phyloP scores from a whole-genome alignment of 495 filamentous ascomycete genomes.

The Pyrenula aspistea region DNA sequence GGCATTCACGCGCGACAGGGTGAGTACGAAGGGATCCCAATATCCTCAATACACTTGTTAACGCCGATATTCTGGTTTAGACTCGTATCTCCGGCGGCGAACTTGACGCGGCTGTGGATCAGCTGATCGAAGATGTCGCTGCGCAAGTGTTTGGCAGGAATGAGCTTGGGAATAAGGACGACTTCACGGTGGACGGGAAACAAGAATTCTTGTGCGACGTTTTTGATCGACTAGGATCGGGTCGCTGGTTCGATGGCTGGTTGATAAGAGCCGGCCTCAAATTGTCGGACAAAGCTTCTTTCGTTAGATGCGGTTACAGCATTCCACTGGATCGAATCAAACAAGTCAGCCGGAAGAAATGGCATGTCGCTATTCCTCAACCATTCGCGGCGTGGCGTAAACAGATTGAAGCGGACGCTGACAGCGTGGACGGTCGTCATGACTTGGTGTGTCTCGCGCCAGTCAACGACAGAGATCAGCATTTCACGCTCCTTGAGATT shows the following conservation, averaged over 20 bases:
- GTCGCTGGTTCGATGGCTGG: slow-evolving; percentile 1
- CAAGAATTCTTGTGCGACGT: not conserved
- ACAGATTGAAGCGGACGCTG: not conserved
- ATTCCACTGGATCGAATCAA: not conserved
- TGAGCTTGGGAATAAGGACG: not conserved
- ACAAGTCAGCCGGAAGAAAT: not conserved
- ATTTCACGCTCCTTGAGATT: slow-evolving; percentile 13
- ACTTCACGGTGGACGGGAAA: not conserved
- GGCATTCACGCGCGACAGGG: not conserved
- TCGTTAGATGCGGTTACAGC: not conserved
- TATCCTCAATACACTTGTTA: no score
- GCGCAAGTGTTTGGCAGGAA: not conserved
- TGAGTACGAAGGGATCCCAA: not conserved
- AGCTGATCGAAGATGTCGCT: not conserved
- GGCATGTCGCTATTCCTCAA: not conserved
- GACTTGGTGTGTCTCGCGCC: slow-evolving; percentile 7
- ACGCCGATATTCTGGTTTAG: no score
- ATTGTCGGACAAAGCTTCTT: not conserved
- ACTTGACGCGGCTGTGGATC: not conserved
- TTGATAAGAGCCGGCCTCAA: not conserved
- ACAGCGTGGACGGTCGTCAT: not conserved
- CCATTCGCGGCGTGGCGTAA: not conserved
- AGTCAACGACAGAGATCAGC: slow-evolving; percentile 8
- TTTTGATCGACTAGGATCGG: not conserved
- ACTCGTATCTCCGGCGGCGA: not conserved